Conservation (phyloP, 2,329 filamentous ascomycete species). For the Dryadomyces quercus-mongolicae region DNA sequence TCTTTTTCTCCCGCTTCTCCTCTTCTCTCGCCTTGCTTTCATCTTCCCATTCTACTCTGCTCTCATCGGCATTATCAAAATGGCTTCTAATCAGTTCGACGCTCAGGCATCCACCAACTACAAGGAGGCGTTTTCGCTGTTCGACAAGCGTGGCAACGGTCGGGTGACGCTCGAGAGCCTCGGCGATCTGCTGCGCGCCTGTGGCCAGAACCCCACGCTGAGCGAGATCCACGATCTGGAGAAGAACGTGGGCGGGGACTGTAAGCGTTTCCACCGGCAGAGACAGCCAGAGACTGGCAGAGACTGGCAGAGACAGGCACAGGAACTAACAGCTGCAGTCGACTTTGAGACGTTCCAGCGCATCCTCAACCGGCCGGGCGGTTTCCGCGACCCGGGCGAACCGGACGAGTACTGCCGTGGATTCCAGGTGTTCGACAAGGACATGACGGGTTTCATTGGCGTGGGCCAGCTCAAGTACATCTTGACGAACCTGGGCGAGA, state of each 20-base stretch:
- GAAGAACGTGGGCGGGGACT: constrained; percentile 79
- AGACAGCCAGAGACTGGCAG: no score
- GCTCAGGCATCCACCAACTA: constrained; percentile 82
- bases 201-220: constrained; percentile 94
- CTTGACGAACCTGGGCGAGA: constrained; percentile 94
- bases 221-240: constrained; percentile 87
- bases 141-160: constrained; percentile 97
- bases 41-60: not conserved
- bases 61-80: constrained; percentile 16
- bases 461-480: constrained; percentile 98
- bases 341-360: constrained; percentile 97
- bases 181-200: constrained; percentile 88
- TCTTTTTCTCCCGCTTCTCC: not conserved
- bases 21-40: not conserved
- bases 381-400: constrained; percentile 96
- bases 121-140: constrained; percentile 99
- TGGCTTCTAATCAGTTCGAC: constrained; percentile 41
- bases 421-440: constrained; percentile 99
- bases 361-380: constrained; percentile 91
- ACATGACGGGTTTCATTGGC: constrained; percentile 95
- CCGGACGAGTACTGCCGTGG: constrained; percentile 97
- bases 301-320: not conserved
- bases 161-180: constrained; percentile 78
- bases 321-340: constrained; percentile 43
- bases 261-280: constrained; percentile 44